Evolutionary conservation across 305 asterid genomes (phyloP).

Genomic region (Solanum hybrid): DNA sequence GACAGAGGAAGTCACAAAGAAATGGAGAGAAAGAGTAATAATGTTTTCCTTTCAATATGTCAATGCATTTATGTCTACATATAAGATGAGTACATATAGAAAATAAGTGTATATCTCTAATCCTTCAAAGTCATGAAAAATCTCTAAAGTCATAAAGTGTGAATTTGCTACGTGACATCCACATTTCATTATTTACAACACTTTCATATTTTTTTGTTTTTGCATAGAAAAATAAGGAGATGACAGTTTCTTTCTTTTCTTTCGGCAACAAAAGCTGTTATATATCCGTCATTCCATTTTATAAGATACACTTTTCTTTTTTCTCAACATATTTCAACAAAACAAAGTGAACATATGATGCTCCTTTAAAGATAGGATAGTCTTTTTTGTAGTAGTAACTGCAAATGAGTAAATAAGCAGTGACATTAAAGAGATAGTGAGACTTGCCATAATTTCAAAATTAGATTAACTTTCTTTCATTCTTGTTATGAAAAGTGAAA

Average conservation of each 20-base stretch:
- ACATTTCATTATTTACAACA: too few relatives aligned
- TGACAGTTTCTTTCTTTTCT: not conserved
- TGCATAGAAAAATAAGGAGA: not conserved
- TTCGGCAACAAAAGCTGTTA: not conserved
- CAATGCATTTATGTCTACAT: too few relatives aligned
- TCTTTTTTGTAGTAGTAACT: not conserved
- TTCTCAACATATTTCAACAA: not conserved
- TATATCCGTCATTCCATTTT: not conserved
- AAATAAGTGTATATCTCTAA: too few relatives aligned
- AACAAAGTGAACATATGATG: not conserved
- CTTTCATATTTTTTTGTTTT: not conserved
- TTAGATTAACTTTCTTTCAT: not conserved
- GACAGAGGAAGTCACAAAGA: too few relatives aligned
- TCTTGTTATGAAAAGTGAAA: not conserved
- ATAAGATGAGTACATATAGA: too few relatives aligned
- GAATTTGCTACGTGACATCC: too few relatives aligned
- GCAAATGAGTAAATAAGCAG: not conserved
- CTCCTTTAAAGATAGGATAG: not conserved
- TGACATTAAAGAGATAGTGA: not conserved
- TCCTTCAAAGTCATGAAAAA: too few relatives aligned
- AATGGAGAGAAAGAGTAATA: too few relatives aligned
- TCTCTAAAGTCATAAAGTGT: too few relatives aligned
- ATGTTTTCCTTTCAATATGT: too few relatives aligned
- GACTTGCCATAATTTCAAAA: not conserved
- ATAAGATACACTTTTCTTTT: not conserved